Conservation (phyloP, 257 asterid species). For the Fraxinus americana region DNA sequence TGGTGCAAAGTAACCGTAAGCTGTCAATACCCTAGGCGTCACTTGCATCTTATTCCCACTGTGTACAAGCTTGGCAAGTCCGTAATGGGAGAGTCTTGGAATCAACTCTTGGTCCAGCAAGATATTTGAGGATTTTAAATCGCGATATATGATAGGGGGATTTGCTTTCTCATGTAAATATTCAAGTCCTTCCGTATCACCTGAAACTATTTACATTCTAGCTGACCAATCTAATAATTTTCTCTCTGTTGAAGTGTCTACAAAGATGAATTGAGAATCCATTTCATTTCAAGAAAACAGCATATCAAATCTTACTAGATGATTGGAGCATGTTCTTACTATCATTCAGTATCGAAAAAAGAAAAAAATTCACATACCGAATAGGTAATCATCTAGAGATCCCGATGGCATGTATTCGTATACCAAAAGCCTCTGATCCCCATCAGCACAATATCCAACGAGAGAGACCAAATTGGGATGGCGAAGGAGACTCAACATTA, state of each 20-base stretch:
- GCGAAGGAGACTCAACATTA: too few relatives aligned
- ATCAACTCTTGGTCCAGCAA: conserved; percentile 45
- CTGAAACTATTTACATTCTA: conserved; percentile 64
- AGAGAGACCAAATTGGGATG: too few relatives aligned
- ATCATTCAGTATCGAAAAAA: too few relatives aligned
- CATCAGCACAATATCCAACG: too few relatives aligned
- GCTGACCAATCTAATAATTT: conserved; percentile 53
- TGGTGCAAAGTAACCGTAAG: too few relatives aligned
- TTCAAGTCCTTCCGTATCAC: conserved; percentile 64
- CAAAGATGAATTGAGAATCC: background rate
- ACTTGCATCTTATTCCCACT: too few relatives aligned
- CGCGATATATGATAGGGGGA: conserved; percentile 58
- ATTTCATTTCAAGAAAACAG: background rate
- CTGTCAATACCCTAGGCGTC: too few relatives aligned
- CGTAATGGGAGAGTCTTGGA: conserved; percentile 58
- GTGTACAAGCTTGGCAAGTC: conserved; percentile 55
- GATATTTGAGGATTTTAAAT: conserved; percentile 53
- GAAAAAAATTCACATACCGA: too few relatives aligned
- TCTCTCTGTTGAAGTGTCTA: conserved; percentile 45
- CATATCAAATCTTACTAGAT: background rate
- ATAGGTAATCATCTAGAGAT: too few relatives aligned
- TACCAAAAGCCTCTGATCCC: too few relatives aligned
- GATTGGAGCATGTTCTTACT: too few relatives aligned
- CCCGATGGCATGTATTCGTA: too few relatives aligned
- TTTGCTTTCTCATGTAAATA: conserved; percentile 61